These are phyloP conservation scores for Alisma plantagoaquatica DNA, from an alignment of 106 monocot species.

Conservation along the genomic window DNA sequence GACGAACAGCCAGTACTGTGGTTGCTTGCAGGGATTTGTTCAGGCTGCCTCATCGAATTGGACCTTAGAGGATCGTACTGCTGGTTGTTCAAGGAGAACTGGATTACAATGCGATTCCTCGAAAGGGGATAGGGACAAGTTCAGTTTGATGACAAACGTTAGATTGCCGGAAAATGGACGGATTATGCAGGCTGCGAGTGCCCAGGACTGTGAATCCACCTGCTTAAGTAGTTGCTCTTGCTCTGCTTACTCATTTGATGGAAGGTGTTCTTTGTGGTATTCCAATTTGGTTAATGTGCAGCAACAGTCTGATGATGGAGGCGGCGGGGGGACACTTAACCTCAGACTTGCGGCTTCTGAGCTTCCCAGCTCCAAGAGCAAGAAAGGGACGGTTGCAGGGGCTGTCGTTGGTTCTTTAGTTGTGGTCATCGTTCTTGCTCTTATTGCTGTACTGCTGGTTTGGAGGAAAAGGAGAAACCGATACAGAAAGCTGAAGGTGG, in stretches of 20 bases:
- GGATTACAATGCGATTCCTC: slow-evolving; percentile 9
- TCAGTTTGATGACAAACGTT: slow-evolving; percentile 13
- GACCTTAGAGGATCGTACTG: slow-evolving; percentile 18
- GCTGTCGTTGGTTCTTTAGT: not conserved
- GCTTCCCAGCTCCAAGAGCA: not conserved
- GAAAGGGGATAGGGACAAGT: slow-evolving; percentile 11
- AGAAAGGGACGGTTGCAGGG: not conserved
- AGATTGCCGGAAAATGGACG: slow-evolving; percentile 12
- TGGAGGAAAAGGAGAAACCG: not conserved
- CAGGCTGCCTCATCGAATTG: slow-evolving; percentile 19
- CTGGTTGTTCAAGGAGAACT: slow-evolving; percentile 30
- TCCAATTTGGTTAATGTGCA: slow-evolving; percentile 22
- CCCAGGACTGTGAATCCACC: slow-evolving; percentile 17
- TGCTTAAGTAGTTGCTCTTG: slow-evolving; percentile 41
- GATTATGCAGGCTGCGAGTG: not conserved
- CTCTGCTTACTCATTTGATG: slow-evolving; percentile 25
- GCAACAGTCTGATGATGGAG: not conserved
- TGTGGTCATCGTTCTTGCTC: not conserved
- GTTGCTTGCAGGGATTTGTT: slow-evolving; percentile 29
- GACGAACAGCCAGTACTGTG: slow-evolving; percentile 13
- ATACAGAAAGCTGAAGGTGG: not conserved
- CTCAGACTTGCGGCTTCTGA: slow-evolving; percentile 26
- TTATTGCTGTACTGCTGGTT: not conserved
- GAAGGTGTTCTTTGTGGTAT: slow-evolving; percentile 24
- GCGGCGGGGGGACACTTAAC: slow-evolving; percentile 2